Base-by-base conservation (phyloP, 768 basidiomycete species). In the Daedaleopsis nitida region DNA sequence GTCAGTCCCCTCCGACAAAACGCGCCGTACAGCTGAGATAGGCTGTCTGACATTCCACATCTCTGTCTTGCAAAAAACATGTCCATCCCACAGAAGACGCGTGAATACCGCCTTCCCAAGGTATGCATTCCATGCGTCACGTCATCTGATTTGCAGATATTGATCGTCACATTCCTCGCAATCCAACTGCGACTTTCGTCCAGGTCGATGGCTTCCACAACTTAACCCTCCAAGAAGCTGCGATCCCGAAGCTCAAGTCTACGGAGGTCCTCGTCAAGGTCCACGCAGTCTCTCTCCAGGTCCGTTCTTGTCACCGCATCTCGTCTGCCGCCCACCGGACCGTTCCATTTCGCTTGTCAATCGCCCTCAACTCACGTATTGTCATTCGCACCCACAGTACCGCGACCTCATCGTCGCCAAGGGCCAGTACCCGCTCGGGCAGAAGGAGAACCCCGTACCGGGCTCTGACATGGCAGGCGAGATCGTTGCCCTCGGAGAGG, bases 381-480 rank as follows among this genome's bases (percentile, higher is more conserved):
- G 58, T 82, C 79, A 35, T 24, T 10, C 11, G 17, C 59, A 13
- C 23, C 44, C 11, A 9, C 52, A 70, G 65, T 87, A 75, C 63
- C 81, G 85, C 45, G 85, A 87, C 66, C 70, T 85, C 9, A 45
- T 73, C 14, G 70, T 86, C 19, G 70, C 79, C 14, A 71, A 47
- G 10, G 79, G 77, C 7, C 27, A 34, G 5, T 85, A 83, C 67
- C 73, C 76, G 61, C 64, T 38, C 60, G 65, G 80, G 76, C 53
- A 44, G 72, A 73, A 72, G 61, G 49, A 57, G 32, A 64, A 75
- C 24, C 60, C 70, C 37, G 63, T 69, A 14, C 68, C 67, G 6
- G 52, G 68, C 64, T 79, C 86, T 0, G 85, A 87, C 65, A 78
- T 80, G 72, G 83, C 85, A 17, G 85, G 86, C 13, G 84, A 86